phyloP scores from a whole-genome alignment of 148 eudicot species.

The Simmondsia chinensis region DNA sequence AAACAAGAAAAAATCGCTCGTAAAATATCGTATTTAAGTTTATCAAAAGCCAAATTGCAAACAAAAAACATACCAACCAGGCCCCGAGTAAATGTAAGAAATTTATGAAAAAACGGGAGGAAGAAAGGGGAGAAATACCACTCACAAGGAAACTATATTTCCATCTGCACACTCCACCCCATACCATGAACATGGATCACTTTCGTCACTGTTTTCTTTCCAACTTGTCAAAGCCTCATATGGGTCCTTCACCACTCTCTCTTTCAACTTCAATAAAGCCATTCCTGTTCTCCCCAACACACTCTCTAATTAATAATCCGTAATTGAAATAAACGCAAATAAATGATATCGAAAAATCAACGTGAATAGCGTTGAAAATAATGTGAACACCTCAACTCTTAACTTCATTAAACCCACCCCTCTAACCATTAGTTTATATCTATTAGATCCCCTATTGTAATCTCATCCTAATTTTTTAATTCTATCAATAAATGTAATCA shows the following conservation, averaged over 20 bases:
- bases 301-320: background rate
- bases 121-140: background rate
- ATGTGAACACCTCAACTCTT: background rate
- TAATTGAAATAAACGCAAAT: background rate
- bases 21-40: no score
- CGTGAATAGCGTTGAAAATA: no score
- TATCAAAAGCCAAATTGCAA: background rate
- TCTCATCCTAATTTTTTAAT: no score
- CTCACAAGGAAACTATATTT: conserved; percentile 64
- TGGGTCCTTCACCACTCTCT: conserved; percentile 60
- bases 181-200: conserved; percentile 64
- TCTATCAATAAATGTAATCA: no score
- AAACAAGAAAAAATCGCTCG: no score
- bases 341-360: background rate
- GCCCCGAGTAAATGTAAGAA: background rate
- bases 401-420: background rate
- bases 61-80: no score
- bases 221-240: conserved; percentile 60
- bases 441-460: conserved; percentile 3
- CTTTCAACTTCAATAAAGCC: conserved; percentile 50
- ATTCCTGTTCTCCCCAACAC: conserved; percentile 34
- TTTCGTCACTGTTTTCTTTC: conserved; percentile 40
- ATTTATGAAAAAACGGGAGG: background rate
- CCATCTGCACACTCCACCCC: conserved; percentile 59
- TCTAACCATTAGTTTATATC: background rate